Percentiles rank a stretch among this genome's conserved stretches.
These are phyloP conservation scores for Geotrichum histeridarum DNA, from an alignment of 1,139 yeast species.

Conservation along the genomic window DNA sequence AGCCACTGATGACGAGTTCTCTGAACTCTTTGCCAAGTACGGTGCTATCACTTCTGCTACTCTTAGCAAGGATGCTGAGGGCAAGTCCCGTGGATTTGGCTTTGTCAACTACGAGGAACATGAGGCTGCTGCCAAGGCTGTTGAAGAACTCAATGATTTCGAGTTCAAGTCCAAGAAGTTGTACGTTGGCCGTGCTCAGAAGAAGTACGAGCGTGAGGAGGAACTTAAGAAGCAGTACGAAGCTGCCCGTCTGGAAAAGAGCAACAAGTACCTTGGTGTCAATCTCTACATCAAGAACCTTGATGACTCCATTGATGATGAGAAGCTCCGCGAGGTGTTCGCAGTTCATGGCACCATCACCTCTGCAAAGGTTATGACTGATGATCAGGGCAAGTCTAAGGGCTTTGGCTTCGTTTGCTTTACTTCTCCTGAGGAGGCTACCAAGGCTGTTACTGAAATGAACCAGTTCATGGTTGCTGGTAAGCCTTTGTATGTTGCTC, in stretches of 20 bases:
- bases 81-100: constrained; percentile 93
- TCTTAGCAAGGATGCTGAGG: constrained; percentile 77
- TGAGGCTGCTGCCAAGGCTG: constrained; percentile 85
- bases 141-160: constrained; percentile 82
- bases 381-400: constrained; percentile 90
- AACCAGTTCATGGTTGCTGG: constrained; percentile 94
- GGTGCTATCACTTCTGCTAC: constrained; percentile 85
- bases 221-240: constrained; percentile 95
- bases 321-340: constrained; percentile 85
- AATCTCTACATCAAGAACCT: constrained; percentile 95
- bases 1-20: constrained; percentile 63
- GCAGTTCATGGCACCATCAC: constrained; percentile 92
- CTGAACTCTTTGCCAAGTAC: constrained; percentile 61
- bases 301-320: constrained; percentile 90
- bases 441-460: constrained; percentile 97
- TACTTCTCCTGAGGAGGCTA: constrained; percentile 97
- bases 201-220: constrained; percentile 96
- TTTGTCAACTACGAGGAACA: constrained; percentile 88
- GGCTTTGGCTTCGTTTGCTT: constrained; percentile 98
- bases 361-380: constrained; percentile 94
- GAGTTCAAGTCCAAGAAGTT: constrained; percentile 82
- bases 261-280: constrained; percentile 94
- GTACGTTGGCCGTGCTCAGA: constrained; percentile 98
- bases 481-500: constrained; percentile 96
- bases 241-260: constrained; percentile 84